Percentiles rank a stretch among this genome's conserved stretches.
phyloP scores from a whole-genome alignment of 2,329 filamentous ascomycete genomes.

The Aspergillus aculeatinus region DNA sequence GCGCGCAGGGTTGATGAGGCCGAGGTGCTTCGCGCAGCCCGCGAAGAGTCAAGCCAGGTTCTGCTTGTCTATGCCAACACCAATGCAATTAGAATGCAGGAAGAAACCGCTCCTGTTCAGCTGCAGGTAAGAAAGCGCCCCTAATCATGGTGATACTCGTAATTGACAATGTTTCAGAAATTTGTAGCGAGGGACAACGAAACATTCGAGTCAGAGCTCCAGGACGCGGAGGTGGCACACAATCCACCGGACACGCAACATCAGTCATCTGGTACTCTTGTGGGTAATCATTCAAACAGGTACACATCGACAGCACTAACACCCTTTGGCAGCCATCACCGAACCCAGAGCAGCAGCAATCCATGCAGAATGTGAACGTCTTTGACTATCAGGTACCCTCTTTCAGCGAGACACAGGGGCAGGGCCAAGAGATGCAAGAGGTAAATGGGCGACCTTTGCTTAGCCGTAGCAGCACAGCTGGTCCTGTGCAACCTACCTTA shows the following conservation, averaged over 20 bases:
- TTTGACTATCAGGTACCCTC: slow-evolving; percentile 41
- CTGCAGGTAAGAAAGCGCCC: slow-evolving; percentile 36
- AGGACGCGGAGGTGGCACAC: slow-evolving; percentile 22
- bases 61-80: slow-evolving; percentile 62
- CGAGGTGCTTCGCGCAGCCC: slow-evolving; percentile 56
- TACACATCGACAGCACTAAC: neutral
- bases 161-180: slow-evolving; percentile 29
- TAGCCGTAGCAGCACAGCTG: slow-evolving; percentile 17
- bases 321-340: slow-evolving; percentile 4
- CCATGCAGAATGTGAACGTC: slow-evolving; percentile 31
- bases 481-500: slow-evolving; percentile 11
- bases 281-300: neutral
- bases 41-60: slow-evolving; percentile 52
- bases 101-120: slow-evolving; percentile 32
- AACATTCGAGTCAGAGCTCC: slow-evolving; percentile 39
- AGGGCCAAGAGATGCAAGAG: slow-evolving; percentile 43
- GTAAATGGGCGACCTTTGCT: slow-evolving; percentile 27
- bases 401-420: slow-evolving; percentile 33
- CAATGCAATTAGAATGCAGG: slow-evolving; percentile 39
- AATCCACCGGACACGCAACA: slow-evolving; percentile 7
- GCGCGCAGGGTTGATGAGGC: slow-evolving; percentile 48
- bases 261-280: neutral
- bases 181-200: slow-evolving; percentile 54
- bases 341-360: neutral
- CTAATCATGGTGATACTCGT: neutral